Conservation (phyloP, 164 flowering plant species). For the Sextonia rubra region DNA sequence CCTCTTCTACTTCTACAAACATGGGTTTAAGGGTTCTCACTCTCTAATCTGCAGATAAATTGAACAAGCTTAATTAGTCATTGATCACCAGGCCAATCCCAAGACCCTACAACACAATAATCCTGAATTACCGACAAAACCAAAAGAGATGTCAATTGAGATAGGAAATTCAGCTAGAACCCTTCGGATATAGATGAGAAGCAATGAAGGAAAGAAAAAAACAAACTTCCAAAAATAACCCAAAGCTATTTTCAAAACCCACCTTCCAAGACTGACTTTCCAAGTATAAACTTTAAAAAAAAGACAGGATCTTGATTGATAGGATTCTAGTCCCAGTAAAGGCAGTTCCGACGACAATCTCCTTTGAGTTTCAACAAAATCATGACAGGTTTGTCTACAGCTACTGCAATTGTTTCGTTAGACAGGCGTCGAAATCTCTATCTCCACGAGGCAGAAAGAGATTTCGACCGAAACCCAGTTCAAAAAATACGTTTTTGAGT, state of each 20-base stretch:
- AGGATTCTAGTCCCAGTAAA: neutral
- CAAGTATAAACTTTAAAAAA: neutral
- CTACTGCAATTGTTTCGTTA: neutral
- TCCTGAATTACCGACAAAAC: no score
- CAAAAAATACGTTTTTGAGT: neutral
- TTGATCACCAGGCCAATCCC: neutral
- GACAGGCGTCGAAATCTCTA: neutral
- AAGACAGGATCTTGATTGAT: neutral
- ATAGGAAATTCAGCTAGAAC: no score
- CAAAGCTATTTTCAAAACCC: neutral
- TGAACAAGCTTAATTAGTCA: neutral
- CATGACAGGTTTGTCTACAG: neutral
- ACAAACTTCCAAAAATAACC: neutral
- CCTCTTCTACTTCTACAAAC: neutral
- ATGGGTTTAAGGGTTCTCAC: neutral
- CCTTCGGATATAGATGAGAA: no score
- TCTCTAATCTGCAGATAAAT: neutral
- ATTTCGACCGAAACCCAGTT: constrained; percentile 7
- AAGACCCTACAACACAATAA: neutral
- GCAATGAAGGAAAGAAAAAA: no score
- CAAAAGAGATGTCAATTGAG: neutral
- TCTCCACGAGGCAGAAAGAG: neutral
- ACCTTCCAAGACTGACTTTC: neutral
- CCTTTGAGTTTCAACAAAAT: neutral
- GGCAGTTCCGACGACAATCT: neutral